A percentile compares a stretch with the other conserved stretches of the same genome.
Evolutionary conservation across 805 yeast species (phyloP).

Genomic region (Candida sanyiensis): DNA sequence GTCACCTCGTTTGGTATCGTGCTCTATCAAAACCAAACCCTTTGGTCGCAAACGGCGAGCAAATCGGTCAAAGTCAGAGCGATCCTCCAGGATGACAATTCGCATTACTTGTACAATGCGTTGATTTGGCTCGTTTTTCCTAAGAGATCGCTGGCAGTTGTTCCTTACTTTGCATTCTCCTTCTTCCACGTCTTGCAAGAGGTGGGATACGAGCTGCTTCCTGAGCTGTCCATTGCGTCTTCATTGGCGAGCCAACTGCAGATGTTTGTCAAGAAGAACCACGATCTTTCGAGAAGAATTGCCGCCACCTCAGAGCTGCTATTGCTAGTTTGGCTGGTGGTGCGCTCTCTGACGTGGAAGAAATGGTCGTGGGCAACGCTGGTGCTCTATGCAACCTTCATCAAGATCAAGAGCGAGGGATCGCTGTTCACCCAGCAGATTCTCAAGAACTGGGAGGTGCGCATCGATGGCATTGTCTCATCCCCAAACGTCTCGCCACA

Average conservation of each 20-base stretch:
- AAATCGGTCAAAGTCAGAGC: constrained; percentile 23
- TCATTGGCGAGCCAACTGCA: constrained; percentile 30
- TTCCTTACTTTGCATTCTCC: constrained; percentile 75
- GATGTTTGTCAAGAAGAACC: constrained; percentile 44
- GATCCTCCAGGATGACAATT: constrained; percentile 55
- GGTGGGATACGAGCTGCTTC: constrained; percentile 57
- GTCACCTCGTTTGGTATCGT: constrained; percentile 73
- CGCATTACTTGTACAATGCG: constrained; percentile 62
- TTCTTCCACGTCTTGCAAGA: constrained; percentile 78
- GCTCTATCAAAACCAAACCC: constrained; percentile 47
- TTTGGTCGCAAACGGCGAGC: constrained; percentile 20
- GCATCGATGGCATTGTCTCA: constrained; percentile 50
- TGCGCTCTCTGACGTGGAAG: constrained; percentile 55
- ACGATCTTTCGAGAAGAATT: constrained; percentile 51
- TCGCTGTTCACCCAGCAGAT: constrained; percentile 67
- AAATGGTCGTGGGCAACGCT: constrained; percentile 57
- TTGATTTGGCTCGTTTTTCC: constrained; percentile 50
- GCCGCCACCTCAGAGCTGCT: constrained; percentile 57
- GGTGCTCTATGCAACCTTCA: constrained; percentile 50
- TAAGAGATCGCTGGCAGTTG: constrained; percentile 54
- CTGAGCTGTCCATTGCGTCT: constrained; percentile 38
- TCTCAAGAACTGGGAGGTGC: constrained; percentile 63
- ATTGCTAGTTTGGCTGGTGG: constrained; percentile 35
- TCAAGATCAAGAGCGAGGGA: constrained; percentile 73
- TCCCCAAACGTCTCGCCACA: constrained; percentile 49